Evolutionary conservation across 1,139 yeast species (phyloP).

Genomic region (Hyphopichia burtonii): DNA sequence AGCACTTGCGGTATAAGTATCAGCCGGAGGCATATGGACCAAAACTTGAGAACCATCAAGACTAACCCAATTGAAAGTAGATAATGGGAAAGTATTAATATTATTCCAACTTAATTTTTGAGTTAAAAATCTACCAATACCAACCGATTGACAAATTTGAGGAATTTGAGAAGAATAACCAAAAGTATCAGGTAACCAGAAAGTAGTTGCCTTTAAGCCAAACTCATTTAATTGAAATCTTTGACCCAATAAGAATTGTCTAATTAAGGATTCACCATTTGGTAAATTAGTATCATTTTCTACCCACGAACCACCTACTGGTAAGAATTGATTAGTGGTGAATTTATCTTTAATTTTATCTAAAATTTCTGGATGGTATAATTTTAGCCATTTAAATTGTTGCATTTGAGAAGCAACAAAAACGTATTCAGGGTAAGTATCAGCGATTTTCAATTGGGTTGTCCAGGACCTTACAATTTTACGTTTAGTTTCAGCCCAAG

Average conservation of each 20-base stretch:
- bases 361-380: conserved; percentile 82
- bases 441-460: conserved; percentile 80
- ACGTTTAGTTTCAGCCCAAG: conserved; percentile 91
- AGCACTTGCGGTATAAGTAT: conserved; percentile 91
- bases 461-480: conserved; percentile 96
- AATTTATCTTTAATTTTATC: conserved; percentile 63
- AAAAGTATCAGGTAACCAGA: conserved; percentile 97
- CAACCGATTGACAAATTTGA: conserved; percentile 82
- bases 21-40: conserved; percentile 97
- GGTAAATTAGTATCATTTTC: conserved; percentile 97
- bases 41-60: conserved; percentile 90
- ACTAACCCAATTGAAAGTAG: conserved; percentile 94
- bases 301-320: conserved; percentile 97
- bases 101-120: conserved; percentile 97
- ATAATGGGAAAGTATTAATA: conserved; percentile 82
- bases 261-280: conserved; percentile 80
- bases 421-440: conserved; percentile 86
- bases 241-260: conserved; percentile 91
- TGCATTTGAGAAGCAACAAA: conserved; percentile 97
- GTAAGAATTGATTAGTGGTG: conserved; percentile 72
- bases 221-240: conserved; percentile 76
- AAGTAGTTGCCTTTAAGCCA: conserved; percentile 70
- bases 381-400: conserved; percentile 87
- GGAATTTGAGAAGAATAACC: conserved; percentile 96
- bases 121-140: conserved; percentile 80